A percentile compares a stretch with the other conserved stretches of the same genome.
Evolutionary conservation across 148 eudicot species (phyloP).

Genomic region (Beta vulgaris): DNA sequence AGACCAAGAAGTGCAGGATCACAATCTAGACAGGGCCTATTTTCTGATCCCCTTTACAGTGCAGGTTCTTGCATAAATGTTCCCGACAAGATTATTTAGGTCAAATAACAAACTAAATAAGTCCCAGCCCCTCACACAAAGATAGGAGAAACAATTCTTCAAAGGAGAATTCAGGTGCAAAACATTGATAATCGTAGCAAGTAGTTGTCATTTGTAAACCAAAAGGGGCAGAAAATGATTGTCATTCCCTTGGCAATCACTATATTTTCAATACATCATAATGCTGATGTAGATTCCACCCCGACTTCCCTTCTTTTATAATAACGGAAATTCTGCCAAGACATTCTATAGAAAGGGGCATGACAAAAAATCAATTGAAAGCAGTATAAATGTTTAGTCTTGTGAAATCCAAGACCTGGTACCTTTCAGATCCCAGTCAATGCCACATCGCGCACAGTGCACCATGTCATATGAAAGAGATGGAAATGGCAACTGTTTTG

Average conservation of each 20-base stretch:
- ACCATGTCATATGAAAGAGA: conserved; percentile 94
- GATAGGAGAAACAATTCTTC: background rate
- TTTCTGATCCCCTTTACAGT: background rate
- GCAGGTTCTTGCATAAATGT: background rate
- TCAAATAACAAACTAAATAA: background rate
- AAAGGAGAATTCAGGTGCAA: background rate
- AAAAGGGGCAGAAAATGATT: background rate
- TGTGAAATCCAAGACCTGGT: background rate
- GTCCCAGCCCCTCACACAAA: background rate
- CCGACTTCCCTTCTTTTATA: background rate
- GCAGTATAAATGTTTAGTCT: background rate
- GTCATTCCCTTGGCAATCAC: background rate
- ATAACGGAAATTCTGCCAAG: background rate
- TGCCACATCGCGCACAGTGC: conserved; percentile 78
- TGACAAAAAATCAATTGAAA: background rate
- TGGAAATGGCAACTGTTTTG: conserved; percentile 78
- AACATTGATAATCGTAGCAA: background rate
- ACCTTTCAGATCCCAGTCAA: conserved; percentile 94
- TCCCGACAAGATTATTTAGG: background rate
- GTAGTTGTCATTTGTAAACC: background rate
- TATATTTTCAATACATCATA: background rate
- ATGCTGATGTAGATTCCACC: background rate
- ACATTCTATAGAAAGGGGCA: background rate
- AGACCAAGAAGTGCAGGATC: background rate
- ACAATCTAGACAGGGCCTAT: background rate